Evolutionary conservation across 2,329 filamentous ascomycete genomes (phyloP).

Genomic region (Aspergillus jensenii): DNA sequence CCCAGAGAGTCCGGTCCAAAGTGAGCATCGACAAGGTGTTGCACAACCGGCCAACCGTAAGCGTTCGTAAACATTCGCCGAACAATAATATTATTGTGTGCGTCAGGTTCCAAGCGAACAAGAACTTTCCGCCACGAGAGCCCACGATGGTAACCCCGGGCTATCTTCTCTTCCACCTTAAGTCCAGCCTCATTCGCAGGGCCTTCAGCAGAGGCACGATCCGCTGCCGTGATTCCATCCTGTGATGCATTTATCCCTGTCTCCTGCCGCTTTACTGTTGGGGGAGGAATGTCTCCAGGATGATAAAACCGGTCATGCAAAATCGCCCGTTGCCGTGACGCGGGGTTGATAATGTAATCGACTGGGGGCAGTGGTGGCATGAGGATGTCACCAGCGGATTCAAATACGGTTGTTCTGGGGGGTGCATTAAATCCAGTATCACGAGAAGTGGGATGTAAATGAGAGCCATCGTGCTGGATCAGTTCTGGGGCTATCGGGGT

Average conservation of each 20-base stretch:
- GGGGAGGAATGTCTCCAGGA: constrained; percentile 84
- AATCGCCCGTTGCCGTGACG: constrained; percentile 79
- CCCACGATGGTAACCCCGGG: constrained; percentile 87
- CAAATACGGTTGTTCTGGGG: constrained; percentile 88
- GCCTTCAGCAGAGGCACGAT: constrained; percentile 9
- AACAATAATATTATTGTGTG: constrained; percentile 98
- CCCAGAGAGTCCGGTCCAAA: constrained; percentile 60
- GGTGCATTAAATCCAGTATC: constrained; percentile 64
- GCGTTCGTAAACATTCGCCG: constrained; percentile 96
- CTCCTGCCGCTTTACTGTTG: constrained; percentile 54
- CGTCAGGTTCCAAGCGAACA: constrained; percentile 91
- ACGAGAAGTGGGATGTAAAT: constrained; percentile 52
- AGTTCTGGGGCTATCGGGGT: constrained; percentile 13
- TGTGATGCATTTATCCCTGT: constrained; percentile 32
- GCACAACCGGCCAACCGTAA: constrained; percentile 94
- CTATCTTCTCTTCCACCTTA: constrained; percentile 97
- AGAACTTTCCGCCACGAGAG: constrained; percentile 96
- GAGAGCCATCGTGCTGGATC: constrained; percentile 24
- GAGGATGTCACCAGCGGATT: constrained; percentile 88
- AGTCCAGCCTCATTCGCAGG: constrained; percentile 49
- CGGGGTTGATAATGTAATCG: constrained; percentile 81
- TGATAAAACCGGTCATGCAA: constrained; percentile 97
- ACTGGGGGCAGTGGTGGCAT: constrained; percentile 82
- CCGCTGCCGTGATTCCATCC: constrained; percentile 18
- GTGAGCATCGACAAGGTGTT: constrained; percentile 92